Conservation (phyloP, 441 rosid species). For the Croton laevigatus region DNA sequence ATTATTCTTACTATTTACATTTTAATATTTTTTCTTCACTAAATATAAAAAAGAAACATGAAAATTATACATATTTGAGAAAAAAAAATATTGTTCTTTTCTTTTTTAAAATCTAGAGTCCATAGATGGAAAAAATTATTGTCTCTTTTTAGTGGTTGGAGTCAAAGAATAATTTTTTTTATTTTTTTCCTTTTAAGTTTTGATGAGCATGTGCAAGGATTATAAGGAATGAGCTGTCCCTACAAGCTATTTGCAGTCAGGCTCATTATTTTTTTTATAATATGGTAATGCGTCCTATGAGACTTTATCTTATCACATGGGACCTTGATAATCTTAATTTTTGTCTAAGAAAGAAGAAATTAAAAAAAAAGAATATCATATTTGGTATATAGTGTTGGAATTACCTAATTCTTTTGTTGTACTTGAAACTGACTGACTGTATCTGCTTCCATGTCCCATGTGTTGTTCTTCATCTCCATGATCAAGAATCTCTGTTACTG, state of each 20-base stretch:
- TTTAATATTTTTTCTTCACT: too few relatives aligned
- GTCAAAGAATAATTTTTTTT: conserved; percentile 24
- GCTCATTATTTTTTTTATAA: neutral
- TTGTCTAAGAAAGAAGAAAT: conserved; percentile 13
- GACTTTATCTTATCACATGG: conserved; percentile 34
- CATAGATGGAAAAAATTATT: neutral
- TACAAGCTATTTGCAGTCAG: neutral
- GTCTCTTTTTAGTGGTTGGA: neutral
- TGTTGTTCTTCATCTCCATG: conserved; percentile 6
- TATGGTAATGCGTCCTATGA: conserved; percentile 31
- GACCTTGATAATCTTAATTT: conserved; percentile 21
- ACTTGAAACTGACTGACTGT: neutral
- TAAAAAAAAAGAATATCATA: neutral
- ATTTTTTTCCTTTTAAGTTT: too few relatives aligned
- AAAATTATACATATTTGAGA: too few relatives aligned
- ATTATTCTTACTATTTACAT: too few relatives aligned
- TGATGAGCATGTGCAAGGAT: conserved; percentile 38
- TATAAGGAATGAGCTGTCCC: conserved; percentile 33
- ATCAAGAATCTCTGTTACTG: conserved; percentile 3
- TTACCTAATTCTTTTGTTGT: conserved; percentile 10
- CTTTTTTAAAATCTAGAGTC: too few relatives aligned
- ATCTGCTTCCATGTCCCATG: conserved; percentile 5
- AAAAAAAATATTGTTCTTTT: too few relatives aligned
- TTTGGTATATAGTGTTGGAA: neutral
- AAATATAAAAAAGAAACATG: too few relatives aligned